These are phyloP conservation scores for Coniochaeta hoffmannii DNA, from an alignment of 2,329 filamentous ascomycete genomes.

Conservation along the genomic window DNA sequence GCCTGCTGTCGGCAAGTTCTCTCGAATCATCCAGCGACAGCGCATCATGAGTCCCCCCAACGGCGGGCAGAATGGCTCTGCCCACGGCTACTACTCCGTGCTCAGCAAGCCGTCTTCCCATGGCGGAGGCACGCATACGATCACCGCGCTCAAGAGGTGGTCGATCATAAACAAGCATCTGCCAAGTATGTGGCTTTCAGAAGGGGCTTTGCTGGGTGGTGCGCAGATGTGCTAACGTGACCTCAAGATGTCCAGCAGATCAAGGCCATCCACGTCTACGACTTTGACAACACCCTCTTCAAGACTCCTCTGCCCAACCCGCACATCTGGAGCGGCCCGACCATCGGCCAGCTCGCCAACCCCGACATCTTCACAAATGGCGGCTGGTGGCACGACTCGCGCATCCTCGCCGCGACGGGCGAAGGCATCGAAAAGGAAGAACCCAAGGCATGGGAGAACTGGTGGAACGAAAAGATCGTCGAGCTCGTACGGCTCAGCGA, in stretches of 20 bases:
- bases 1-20: constrained; percentile 10
- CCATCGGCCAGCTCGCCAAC: constrained; percentile 68
- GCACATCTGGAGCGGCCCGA: constrained; percentile 74
- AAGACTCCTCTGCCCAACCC: constrained; percentile 83
- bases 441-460: constrained; percentile 75
- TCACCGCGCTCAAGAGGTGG: constrained; percentile 77
- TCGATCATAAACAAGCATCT: constrained; percentile 68
- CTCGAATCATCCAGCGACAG: constrained; percentile 9
- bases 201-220: no score
- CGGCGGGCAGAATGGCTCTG: constrained; percentile 13
- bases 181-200: constrained; percentile 40
- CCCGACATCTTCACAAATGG: constrained; percentile 73
- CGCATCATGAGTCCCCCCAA: constrained; percentile 15
- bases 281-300: constrained; percentile 98
- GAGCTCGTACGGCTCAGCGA: constrained; percentile 75
- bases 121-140: constrained; percentile 35
- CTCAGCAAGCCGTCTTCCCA: constrained; percentile 4
- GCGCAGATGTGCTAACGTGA: no score
- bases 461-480: constrained; percentile 92
- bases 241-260: constrained; percentile 55
- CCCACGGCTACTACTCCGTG: constrained; percentile 8
- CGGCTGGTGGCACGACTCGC: constrained; percentile 95
- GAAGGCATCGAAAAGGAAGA: constrained; percentile 78
- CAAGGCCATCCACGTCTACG: constrained; percentile 82
- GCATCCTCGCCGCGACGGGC: constrained; percentile 79